These are phyloP conservation scores for Metarhizium album DNA, from an alignment of 2,329 filamentous ascomycete genomes.

Conservation along the genomic window DNA sequence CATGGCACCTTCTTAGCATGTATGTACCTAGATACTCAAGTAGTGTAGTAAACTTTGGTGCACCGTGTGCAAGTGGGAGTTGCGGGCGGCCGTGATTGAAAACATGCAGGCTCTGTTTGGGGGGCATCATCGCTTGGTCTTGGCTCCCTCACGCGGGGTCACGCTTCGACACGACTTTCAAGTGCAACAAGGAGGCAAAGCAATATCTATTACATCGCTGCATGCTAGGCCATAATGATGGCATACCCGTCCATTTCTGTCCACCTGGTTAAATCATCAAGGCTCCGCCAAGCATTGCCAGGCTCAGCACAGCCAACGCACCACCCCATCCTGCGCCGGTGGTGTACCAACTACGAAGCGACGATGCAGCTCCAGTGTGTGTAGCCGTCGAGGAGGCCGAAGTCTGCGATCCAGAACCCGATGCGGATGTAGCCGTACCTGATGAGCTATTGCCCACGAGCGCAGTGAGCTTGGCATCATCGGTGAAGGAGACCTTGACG, in stretches of 20 bases:
- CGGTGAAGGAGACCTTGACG: slow-evolving; percentile 19
- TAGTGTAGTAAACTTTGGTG: no score
- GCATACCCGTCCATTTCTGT: not conserved
- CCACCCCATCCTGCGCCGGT: slow-evolving; percentile 12
- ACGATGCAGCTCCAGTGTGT: slow-evolving; percentile 14
- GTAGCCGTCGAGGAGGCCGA: slow-evolving; percentile 12
- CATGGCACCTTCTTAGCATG: no score
- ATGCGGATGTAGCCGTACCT: not conserved
- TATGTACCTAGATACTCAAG: no score
- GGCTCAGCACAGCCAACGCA: slow-evolving; percentile 15
- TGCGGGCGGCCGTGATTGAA: no score
- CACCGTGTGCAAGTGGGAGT: no score
- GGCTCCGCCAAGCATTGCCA: slow-evolving; percentile 19
- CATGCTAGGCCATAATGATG: not conserved
- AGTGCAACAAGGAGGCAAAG: no score
- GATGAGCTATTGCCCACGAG: slow-evolving; percentile 16
- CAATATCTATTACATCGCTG: not conserved
- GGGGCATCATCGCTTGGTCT: no score
- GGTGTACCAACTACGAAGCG: slow-evolving; percentile 7
- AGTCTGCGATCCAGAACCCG: slow-evolving; percentile 9
- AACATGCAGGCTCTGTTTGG: no score
- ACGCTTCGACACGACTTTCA: no score
- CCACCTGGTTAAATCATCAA: slow-evolving; percentile 15
- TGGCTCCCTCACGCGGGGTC: no score
- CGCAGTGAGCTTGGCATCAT: slow-evolving; percentile 23